Percentiles rank a stretch among this genome's conserved stretches.
Evolutionary conservation across 768 basidiomycete genomes (phyloP).

Genomic region (Cyclocybe cylindracea): DNA sequence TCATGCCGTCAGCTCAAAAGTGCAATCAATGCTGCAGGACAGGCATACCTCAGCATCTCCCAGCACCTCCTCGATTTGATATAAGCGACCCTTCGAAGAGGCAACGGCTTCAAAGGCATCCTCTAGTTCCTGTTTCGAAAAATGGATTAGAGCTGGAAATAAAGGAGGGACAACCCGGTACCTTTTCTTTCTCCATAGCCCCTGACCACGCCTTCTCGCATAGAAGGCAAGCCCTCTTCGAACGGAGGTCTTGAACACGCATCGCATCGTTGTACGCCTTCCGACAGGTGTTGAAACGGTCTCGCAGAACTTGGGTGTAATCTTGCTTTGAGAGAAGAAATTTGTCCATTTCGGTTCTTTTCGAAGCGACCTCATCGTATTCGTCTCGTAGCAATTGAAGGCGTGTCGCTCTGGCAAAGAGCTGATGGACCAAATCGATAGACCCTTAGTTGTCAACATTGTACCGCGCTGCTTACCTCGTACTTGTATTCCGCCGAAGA

Average conservation of each 20-base stretch:
- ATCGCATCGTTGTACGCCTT: constrained; percentile 1
- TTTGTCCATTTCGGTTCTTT: not conserved
- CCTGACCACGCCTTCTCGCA: constrained; percentile 2
- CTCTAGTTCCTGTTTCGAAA: not conserved
- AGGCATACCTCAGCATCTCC: not conserved
- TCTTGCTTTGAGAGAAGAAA: not conserved
- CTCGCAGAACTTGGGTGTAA: not conserved
- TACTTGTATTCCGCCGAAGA: constrained; percentile 5
- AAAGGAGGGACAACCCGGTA: not conserved
- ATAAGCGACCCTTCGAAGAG: not conserved
- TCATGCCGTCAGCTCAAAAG: not conserved
- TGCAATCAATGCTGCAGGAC: not conserved
- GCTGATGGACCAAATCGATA: not conserved
- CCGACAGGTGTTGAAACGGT: not conserved
- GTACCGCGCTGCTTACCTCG: not conserved
- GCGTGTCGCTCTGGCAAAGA: constrained; percentile 2
- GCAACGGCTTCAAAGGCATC: not conserved
- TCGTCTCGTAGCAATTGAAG: constrained; percentile 1
- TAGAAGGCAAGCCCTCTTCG: not conserved
- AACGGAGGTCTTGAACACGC: constrained; percentile 1
- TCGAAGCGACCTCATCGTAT: not conserved
- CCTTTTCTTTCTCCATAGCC: constrained; percentile 1
- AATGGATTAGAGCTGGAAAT: not conserved
- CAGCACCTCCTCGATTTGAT: not conserved
- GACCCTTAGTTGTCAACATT: not conserved